Evolutionary conservation across 2,329 filamentous ascomycete genomes (phyloP).

Genomic region (Dryadomyces sulphureus): DNA sequence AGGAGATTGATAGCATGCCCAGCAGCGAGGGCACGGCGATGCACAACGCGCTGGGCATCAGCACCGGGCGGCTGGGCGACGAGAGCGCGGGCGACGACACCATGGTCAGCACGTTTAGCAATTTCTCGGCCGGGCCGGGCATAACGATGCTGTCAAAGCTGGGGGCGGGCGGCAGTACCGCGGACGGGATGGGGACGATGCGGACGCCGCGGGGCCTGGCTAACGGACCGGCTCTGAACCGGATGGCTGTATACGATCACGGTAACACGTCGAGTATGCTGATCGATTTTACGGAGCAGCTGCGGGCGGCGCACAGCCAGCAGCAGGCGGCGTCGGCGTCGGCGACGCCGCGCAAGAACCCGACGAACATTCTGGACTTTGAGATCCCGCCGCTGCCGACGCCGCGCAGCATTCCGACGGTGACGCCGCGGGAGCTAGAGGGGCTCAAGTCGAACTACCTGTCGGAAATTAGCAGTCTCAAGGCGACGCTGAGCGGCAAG

Average conservation of each 20-base stretch:
- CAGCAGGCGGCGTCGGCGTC: slow-evolving; percentile 12
- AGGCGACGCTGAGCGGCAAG: slow-evolving; percentile 79
- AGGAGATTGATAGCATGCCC: slow-evolving; percentile 11
- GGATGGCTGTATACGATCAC: slow-evolving; percentile 31
- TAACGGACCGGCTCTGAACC: slow-evolving; percentile 16
- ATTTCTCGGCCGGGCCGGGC: slow-evolving; percentile 78
- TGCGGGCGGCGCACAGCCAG: slow-evolving; percentile 27
- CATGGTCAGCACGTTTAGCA: slow-evolving; percentile 70
- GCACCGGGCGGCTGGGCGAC: slow-evolving; percentile 11
- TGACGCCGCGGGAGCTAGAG: slow-evolving; percentile 85
- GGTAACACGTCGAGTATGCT: slow-evolving; percentile 62
- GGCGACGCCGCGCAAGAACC: slow-evolving; percentile 32
- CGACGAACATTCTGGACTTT: slow-evolving; percentile 68
- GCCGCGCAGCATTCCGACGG: slow-evolving; percentile 75
- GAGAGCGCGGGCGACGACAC: slow-evolving; percentile 51
- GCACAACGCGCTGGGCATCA: slow-evolving; percentile 24
- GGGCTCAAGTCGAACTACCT: slow-evolving; percentile 80
- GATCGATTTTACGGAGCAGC: slow-evolving; percentile 75
- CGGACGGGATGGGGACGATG: slow-evolving; percentile 27
- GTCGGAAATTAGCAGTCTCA: slow-evolving; percentile 88
- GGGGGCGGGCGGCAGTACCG: slow-evolving; percentile 24
- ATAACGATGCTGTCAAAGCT: not conserved
- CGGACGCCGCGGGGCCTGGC: slow-evolving; percentile 3
- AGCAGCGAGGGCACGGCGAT: slow-evolving; percentile 9
- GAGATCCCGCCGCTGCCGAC: slow-evolving; percentile 91